Evolutionary conservation across 805 yeast genomes (phyloP).

Genomic region (Novakomyces olei): DNA sequence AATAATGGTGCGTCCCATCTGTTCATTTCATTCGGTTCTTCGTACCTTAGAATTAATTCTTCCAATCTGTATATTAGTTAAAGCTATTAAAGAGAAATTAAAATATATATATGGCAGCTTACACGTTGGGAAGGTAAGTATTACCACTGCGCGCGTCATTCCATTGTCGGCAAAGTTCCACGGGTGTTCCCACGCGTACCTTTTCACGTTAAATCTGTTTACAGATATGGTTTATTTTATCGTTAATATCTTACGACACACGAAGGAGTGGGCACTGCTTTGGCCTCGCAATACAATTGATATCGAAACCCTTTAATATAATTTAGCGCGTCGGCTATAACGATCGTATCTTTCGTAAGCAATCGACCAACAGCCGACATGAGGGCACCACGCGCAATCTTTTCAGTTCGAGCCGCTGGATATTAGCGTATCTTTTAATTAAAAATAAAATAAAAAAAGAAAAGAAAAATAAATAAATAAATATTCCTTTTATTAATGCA

Average conservation of each 20-base stretch:
- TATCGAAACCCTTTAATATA: constrained; percentile 91
- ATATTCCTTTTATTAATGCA: background rate
- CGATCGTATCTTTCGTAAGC: constrained; percentile 43
- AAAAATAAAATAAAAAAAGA: background rate
- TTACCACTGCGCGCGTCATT: constrained; percentile 20
- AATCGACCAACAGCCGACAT: constrained; percentile 77
- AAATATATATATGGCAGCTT: no score
- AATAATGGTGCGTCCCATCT: constrained; percentile 92
- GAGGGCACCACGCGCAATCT: constrained; percentile 61
- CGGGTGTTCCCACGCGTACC: constrained; percentile 51
- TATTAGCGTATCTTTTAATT: no score
- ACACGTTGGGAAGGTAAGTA: constrained; percentile 46
- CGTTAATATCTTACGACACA: constrained; percentile 25
- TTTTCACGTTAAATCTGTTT: no score
- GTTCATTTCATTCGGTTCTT: constrained; percentile 69
- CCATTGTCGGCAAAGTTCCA: constrained; percentile 40
- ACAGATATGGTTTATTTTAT: background rate
- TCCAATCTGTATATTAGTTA: no score
- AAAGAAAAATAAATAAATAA: background rate
- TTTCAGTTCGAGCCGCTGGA: constrained; percentile 58
- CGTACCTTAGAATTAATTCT: constrained; percentile 64
- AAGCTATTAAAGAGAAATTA: no score
- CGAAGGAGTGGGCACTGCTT: constrained; percentile 57
- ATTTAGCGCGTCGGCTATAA: constrained; percentile 63
- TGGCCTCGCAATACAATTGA: constrained; percentile 85